Evolutionary conservation across 768 basidiomycete species (phyloP).

Genomic region (Cystofilobasidium ferigula): DNA sequence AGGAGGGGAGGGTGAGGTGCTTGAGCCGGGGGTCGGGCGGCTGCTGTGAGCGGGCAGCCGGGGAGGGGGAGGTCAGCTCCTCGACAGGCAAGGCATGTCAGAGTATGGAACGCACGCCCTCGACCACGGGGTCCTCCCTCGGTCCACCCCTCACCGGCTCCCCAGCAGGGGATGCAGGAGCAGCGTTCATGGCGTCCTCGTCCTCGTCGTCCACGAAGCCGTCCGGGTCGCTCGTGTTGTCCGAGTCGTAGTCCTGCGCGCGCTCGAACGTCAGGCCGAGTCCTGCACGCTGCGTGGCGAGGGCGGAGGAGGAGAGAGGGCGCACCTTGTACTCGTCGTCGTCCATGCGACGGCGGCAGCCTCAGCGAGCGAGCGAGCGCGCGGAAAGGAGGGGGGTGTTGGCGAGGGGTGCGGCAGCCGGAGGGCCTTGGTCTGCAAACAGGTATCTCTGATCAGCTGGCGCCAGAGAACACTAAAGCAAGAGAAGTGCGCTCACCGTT

Average conservation of each 20-base stretch:
- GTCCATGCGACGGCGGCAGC: slow-evolving; percentile 11
- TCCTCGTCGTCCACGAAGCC: slow-evolving; percentile 17
- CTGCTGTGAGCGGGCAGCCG: background rate
- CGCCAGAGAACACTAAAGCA: no score
- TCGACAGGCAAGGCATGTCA: background rate
- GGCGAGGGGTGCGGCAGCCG: background rate
- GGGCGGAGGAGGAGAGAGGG: no score
- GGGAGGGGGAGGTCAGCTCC: background rate
- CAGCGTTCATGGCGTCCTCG: background rate
- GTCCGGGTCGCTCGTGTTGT: slow-evolving; percentile 14
- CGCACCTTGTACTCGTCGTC: slow-evolving; percentile 21
- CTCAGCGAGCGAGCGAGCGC: no score
- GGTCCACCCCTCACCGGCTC: background rate
- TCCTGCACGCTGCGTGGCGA: no score
- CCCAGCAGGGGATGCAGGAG: background rate
- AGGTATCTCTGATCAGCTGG: no score
- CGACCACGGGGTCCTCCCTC: background rate
- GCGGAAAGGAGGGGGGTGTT: background rate
- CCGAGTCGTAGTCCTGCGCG: slow-evolving; percentile 11
- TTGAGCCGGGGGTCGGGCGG: background rate
- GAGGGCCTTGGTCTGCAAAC: no score
- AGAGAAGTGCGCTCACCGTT: no score
- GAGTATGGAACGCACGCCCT: background rate
- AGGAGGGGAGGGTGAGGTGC: slow-evolving; percentile 9
- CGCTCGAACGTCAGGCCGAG: no score